Percentiles rank a stretch among this genome's conserved stretches.
These are phyloP conservation scores for Stephanodiscus triporus DNA, from an alignment of 108 stramenopile species.

Conservation along the genomic window DNA sequence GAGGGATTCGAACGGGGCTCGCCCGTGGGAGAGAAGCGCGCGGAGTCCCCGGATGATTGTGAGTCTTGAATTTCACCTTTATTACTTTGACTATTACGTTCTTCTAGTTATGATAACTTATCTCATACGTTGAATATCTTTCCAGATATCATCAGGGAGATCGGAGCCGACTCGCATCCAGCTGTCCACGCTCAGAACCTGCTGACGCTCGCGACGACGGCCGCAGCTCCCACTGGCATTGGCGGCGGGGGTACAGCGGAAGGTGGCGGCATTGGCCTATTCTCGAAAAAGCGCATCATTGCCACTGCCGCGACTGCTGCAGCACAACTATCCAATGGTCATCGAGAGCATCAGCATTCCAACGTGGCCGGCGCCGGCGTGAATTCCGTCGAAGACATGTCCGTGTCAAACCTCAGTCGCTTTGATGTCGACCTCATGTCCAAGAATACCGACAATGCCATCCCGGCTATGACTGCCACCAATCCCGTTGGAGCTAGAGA, in stretches of 20 bases:
- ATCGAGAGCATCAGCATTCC: not conserved
- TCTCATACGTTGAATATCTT: not conserved
- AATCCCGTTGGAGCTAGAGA: not conserved
- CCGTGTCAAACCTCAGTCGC: conserved; percentile 20
- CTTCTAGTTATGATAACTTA: not conserved
- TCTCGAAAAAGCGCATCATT: conserved; percentile 12
- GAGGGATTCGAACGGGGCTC: not conserved
- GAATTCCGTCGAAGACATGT: not conserved
- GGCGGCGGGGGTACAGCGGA: not conserved
- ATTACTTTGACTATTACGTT: not conserved
- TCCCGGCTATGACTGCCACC: not conserved
- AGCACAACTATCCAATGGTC: not conserved
- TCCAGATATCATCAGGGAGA: not conserved
- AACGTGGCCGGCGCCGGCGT: not conserved
- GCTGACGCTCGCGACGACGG: not conserved
- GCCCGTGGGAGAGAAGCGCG: not conserved
- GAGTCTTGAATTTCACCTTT: not conserved
- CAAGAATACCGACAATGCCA: conserved; percentile 12
- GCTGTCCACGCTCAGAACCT: conserved; percentile 2
- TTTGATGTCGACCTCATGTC: conserved; percentile 18
- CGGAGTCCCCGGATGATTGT: not conserved
- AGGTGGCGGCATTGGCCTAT: conserved; percentile 26
- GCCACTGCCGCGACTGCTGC: not conserved
- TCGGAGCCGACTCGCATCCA: conserved; percentile 11
- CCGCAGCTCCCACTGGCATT: not conserved